A percentile compares a stretch with the other conserved stretches of the same genome.
phyloP scores from a whole-genome alignment of 1,284 basidiomycete genomes.

The Exobasidium cylindrosporum region DNA sequence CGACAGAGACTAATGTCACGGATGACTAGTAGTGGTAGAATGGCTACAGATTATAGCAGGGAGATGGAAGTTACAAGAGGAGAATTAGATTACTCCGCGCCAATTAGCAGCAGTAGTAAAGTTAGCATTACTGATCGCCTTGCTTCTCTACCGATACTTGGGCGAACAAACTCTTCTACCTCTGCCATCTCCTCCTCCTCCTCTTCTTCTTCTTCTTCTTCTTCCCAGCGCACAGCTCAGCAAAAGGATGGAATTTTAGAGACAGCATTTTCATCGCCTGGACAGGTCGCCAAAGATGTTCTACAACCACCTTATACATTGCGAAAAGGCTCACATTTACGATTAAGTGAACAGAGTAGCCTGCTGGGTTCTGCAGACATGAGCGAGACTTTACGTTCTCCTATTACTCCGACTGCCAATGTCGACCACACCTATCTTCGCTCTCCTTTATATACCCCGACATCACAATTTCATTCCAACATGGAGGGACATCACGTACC shows the following conservation, averaged over 20 bases:
- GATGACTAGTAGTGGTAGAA: neutral
- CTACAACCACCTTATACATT: neutral
- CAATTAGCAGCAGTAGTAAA: neutral
- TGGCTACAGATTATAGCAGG: neutral
- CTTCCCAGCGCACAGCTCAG: neutral
- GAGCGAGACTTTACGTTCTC: neutral
- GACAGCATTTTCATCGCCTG: neutral
- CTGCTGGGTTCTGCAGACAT: neutral
- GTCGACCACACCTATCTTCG: no score
- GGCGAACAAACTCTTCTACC: slow-evolving; percentile 17
- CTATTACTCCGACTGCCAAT: neutral
- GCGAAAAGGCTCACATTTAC: neutral
- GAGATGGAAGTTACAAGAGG: neutral
- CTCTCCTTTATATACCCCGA: no score
- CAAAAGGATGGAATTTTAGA: neutral
- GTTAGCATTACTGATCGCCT: slow-evolving; percentile 15
- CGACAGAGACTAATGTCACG: neutral
- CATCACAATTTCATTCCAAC: no score
- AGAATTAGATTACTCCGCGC: neutral
- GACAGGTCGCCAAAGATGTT: neutral
- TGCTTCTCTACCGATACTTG: slow-evolving; percentile 62
- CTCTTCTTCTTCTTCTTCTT: neutral
- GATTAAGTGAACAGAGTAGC: neutral
- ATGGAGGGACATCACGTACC: slow-evolving; percentile 20
- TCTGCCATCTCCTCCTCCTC: neutral